Percentiles rank a stretch among this genome's conserved stretches.
Conservation (phyloP, 352 stramenopile genomes). For the Pythium brachiatum region DNA sequence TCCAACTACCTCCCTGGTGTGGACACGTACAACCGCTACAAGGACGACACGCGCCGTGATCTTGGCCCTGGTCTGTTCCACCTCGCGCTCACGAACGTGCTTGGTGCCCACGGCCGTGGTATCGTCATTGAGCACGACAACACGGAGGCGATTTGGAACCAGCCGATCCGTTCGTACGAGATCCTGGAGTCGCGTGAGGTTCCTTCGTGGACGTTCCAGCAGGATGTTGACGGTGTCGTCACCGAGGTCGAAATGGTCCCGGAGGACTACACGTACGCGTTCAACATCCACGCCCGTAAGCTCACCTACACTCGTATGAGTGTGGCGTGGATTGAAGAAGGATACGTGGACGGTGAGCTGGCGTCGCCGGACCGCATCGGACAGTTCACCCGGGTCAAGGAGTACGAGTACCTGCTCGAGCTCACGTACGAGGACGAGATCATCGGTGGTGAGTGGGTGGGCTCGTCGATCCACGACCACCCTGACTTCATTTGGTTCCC, state of each 20-base stretch:
- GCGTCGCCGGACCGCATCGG: conserved; percentile 44
- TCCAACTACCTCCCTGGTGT: not conserved
- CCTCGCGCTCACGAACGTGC: conserved; percentile 25
- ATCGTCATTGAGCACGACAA: conserved; percentile 25
- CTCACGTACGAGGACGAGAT: conserved; percentile 54
- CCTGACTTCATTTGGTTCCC: conserved; percentile 67
- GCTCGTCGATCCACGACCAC: conserved; percentile 52
- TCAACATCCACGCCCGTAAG: conserved; percentile 56
- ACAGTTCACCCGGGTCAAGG: conserved; percentile 46
- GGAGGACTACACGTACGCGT: conserved; percentile 37
- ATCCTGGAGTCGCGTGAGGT: conserved; percentile 7
- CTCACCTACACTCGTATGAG: conserved; percentile 48
- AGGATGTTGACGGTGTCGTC: conserved; percentile 10
- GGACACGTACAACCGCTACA: conserved; percentile 19
- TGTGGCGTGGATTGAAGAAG: conserved; percentile 62
- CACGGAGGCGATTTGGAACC: conserved; percentile 24
- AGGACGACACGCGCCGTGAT: conserved; percentile 17
- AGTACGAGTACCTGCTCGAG: conserved; percentile 73
- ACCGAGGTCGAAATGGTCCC: conserved; percentile 3
- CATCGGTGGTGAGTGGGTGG: conserved; percentile 67
- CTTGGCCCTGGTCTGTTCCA: conserved; percentile 23
- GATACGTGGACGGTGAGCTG: conserved; percentile 45
- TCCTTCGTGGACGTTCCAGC: conserved; percentile 10
- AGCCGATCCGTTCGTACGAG: conserved; percentile 22
- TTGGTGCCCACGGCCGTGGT: not conserved